Percentiles rank a stretch among this genome's conserved stretches.
These are phyloP conservation scores for Hypoxylon rubiginosum DNA, from an alignment of 2,329 filamentous ascomycete genomes.

Conservation along the genomic window DNA sequence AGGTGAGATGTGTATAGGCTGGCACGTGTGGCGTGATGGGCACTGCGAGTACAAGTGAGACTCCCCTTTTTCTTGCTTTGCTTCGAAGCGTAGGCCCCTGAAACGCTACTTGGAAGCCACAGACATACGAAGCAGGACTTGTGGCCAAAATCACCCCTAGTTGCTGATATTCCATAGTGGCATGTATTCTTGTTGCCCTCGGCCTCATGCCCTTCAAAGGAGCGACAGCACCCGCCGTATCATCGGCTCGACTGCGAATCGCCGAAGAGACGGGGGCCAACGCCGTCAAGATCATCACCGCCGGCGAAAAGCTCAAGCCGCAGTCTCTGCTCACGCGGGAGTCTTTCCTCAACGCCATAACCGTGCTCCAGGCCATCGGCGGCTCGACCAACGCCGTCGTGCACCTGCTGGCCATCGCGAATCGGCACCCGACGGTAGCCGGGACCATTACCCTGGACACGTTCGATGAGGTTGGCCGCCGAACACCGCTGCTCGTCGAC, in stretches of 20 bases:
- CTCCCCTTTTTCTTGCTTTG: background rate
- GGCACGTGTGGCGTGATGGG: conserved; percentile 94
- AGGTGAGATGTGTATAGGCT: conserved; percentile 55
- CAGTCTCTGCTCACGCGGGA: conserved; percentile 78
- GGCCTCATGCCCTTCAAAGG: conserved; percentile 84
- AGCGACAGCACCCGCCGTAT: conserved; percentile 83
- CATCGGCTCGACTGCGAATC: conserved; percentile 83
- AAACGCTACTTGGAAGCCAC: background rate
- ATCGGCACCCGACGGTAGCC: conserved; percentile 76
- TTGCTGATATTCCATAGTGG: conserved; percentile 61
- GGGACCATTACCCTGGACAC: conserved; percentile 78
- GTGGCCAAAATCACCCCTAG: background rate
- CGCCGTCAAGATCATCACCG: conserved; percentile 74
- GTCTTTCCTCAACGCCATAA: conserved; percentile 87
- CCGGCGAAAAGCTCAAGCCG: conserved; percentile 77
- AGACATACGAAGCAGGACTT: background rate
- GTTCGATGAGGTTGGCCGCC: conserved; percentile 81
- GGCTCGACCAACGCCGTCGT: conserved; percentile 89
- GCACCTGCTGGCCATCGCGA: conserved; percentile 87
- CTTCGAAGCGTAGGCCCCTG: background rate
- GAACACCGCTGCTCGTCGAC: conserved; percentile 85
- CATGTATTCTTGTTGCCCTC: conserved; percentile 83
- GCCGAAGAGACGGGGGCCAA: conserved; percentile 79
- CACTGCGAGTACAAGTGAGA: conserved; percentile 80
- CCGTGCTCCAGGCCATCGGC: conserved; percentile 87